Evolutionary conservation across 2,329 filamentous ascomycete genomes (phyloP).

Genomic region (Aspergillus fumigatus): DNA sequence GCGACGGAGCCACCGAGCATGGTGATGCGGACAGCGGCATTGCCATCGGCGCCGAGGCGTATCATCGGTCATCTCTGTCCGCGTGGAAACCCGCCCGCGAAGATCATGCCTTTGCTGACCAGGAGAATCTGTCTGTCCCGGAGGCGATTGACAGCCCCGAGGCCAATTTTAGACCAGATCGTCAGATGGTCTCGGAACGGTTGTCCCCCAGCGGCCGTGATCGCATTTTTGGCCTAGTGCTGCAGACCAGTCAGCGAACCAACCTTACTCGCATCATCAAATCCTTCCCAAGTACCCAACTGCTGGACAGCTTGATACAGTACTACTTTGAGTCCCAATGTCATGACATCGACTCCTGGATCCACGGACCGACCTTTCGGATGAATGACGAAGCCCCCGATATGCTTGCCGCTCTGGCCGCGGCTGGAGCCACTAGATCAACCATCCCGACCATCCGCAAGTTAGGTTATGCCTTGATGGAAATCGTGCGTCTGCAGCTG

Average conservation of each 20-base stretch:
- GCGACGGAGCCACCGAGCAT: constrained; percentile 10
- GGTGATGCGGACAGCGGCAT: constrained; percentile 23
- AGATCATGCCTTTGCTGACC: constrained; percentile 23
- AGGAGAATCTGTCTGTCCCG: constrained; percentile 24
- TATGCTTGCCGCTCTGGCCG: constrained; percentile 34
- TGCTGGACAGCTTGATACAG: constrained; percentile 38
- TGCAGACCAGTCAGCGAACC: constrained; percentile 53
- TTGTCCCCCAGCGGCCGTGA: constrained; percentile 47
- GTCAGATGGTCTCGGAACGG: constrained; percentile 19
- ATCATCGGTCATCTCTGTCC: constrained; percentile 24
- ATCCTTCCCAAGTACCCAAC: constrained; percentile 38
- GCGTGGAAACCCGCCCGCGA: constrained; percentile 24
- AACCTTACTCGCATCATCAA: constrained; percentile 49
- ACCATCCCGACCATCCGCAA: constrained; percentile 35
- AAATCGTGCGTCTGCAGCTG: constrained; percentile 33
- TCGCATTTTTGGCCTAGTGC: constrained; percentile 59
- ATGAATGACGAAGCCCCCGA: constrained; percentile 34
- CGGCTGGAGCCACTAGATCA: constrained; percentile 36
- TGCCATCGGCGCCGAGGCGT: constrained; percentile 25
- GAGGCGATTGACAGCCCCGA: constrained; percentile 22
- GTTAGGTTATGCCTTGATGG: constrained; percentile 40
- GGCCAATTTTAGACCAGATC: constrained; percentile 9
- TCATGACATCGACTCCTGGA: constrained; percentile 38
- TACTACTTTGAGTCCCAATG: constrained; percentile 31
- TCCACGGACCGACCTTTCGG: constrained; percentile 37